Percentiles rank a stretch among this genome's conserved stretches.
Conservation (phyloP, 345 rosid species). For the Euclidium syriacum region DNA sequence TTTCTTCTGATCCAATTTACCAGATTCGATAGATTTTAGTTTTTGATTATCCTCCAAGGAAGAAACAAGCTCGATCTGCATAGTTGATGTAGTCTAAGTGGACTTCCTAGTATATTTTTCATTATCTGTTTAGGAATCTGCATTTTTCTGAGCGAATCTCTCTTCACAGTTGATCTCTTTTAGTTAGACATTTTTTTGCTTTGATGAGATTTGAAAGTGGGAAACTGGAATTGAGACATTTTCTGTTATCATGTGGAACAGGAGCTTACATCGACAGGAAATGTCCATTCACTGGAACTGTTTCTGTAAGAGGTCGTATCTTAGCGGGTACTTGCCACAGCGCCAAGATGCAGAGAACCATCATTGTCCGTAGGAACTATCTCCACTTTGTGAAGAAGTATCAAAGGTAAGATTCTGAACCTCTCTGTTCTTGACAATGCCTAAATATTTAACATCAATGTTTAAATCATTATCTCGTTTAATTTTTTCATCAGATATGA, state of each 20-base stretch:
- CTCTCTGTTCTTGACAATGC: background rate
- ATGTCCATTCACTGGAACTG: constrained; percentile 89
- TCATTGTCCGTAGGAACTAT: constrained; percentile 80
- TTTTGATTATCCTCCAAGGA: background rate
- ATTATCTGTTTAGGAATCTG: background rate
- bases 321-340: constrained; percentile 91
- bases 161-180: background rate
- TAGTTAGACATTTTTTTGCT: background rate
- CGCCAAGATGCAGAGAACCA: constrained; percentile 91
- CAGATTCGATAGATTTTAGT: background rate
- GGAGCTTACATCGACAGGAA: constrained; percentile 84
- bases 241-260: constrained; percentile 11
- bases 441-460: background rate
- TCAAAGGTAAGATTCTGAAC: constrained; percentile 45
- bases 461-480: background rate
- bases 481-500: constrained; percentile 40
- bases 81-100: background rate
- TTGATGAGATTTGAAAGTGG: background rate
- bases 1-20: background rate
- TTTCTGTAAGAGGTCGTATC: constrained; percentile 89
- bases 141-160: too few species aligned
- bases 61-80: background rate
- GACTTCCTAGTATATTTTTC: background rate
- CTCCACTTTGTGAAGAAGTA: constrained; percentile 90
- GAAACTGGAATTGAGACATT: background rate